Conservation (phyloP, 345 rosid species). For the Mallotus nudiflorus region DNA sequence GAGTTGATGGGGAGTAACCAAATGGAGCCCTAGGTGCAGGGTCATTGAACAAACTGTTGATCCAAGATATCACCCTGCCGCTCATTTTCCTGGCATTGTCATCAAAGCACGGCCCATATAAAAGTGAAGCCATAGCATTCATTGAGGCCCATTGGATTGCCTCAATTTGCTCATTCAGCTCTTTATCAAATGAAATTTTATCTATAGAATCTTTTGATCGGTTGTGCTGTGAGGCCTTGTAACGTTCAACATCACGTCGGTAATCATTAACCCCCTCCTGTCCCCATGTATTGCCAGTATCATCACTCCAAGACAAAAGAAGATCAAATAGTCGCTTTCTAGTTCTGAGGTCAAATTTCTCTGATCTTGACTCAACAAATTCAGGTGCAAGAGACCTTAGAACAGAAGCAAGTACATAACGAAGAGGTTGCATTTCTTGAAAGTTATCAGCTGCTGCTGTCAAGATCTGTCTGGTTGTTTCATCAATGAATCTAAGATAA, state of each 20-base stretch:
- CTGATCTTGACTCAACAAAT: conserved; percentile 89
- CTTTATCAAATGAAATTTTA: conserved; percentile 91
- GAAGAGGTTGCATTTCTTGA: conserved; percentile 88
- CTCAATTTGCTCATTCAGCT: conserved; percentile 86
- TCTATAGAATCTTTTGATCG: conserved; percentile 94
- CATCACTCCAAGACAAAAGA: conserved; percentile 93
- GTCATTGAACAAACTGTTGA: conserved; percentile 92
- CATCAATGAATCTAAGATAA: conserved; percentile 91
- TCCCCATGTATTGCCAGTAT: conserved; percentile 77
- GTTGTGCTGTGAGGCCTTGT: conserved; percentile 85
- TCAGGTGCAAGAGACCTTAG: conserved; percentile 90
- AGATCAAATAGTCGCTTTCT: conserved; percentile 89
- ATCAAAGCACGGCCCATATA: conserved; percentile 97
- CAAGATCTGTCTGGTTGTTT: conserved; percentile 64
- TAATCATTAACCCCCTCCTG: conserved; percentile 84
- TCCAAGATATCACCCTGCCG: conserved; percentile 95
- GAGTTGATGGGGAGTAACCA: conserved; percentile 97
- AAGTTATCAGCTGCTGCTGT: conserved; percentile 69
- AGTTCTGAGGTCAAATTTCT: conserved; percentile 81
- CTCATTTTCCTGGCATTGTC: conserved; percentile 99
- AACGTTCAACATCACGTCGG: conserved; percentile 96
- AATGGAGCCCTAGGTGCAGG: conserved; percentile 93
- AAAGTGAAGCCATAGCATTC: conserved; percentile 96
- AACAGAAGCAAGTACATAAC: conserved; percentile 90
- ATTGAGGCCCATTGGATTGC: conserved; percentile 96